Percentiles rank a stretch among this genome's conserved stretches.
Evolutionary conservation across 2,329 filamentous ascomycete genomes (phyloP).

Genomic region (Aspergillus pseudoglaucus): DNA sequence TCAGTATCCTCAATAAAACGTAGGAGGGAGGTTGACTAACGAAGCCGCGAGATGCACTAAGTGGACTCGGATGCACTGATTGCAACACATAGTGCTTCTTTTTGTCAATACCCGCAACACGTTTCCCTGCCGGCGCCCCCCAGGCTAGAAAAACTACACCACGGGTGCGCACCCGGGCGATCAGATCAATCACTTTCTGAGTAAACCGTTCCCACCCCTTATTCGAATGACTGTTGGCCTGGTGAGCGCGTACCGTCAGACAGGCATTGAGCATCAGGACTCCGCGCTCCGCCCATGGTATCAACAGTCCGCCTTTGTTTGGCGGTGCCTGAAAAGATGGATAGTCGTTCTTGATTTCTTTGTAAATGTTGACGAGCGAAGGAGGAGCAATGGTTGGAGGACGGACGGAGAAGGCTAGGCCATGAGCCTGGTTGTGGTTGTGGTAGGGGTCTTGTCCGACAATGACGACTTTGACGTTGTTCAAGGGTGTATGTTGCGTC

Average conservation of each 20-base stretch:
- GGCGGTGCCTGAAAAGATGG: slow-evolving; percentile 69
- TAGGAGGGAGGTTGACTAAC: slow-evolving; percentile 38
- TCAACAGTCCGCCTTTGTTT: slow-evolving; percentile 74
- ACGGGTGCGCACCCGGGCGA: slow-evolving; percentile 65
- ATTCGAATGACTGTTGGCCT: slow-evolving; percentile 77
- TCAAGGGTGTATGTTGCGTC: slow-evolving; percentile 87
- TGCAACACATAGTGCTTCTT: slow-evolving; percentile 74
- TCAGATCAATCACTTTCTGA: slow-evolving; percentile 81
- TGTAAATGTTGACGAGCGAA: slow-evolving; percentile 91
- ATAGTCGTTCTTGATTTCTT: slow-evolving; percentile 78
- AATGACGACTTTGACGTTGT: slow-evolving; percentile 85
- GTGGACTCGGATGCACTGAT: slow-evolving; percentile 86
- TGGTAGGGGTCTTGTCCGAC: slow-evolving; percentile 97
- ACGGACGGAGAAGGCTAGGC: slow-evolving; percentile 89
- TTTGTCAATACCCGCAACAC: slow-evolving; percentile 66
- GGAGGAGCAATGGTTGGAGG: slow-evolving; percentile 83
- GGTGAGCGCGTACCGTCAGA: slow-evolving; percentile 82
- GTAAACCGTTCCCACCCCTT: slow-evolving; percentile 92
- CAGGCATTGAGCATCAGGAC: slow-evolving; percentile 93
- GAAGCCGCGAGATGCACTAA: slow-evolving; percentile 77
- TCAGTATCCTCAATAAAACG: background rate
- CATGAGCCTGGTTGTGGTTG: slow-evolving; percentile 90
- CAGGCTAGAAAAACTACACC: slow-evolving; percentile 95
- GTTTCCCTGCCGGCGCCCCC: slow-evolving; percentile 76
- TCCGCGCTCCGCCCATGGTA: slow-evolving; percentile 87